Base-by-base conservation (phyloP, 2,329 filamentous ascomycete species). In the Paracoccidioides brasiliensis region DNA sequence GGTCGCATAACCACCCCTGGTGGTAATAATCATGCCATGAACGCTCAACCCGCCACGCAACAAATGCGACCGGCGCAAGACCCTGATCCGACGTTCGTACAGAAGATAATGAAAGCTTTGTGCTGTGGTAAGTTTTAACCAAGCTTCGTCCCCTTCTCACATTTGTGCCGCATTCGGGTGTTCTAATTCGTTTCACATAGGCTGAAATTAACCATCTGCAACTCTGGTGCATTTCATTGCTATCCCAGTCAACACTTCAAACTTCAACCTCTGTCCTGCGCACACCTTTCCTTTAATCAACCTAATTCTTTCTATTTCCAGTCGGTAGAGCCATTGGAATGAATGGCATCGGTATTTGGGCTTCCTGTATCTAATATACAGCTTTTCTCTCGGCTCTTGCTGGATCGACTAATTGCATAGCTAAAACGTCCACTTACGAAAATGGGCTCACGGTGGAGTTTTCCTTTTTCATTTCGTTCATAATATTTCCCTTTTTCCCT, bases 41-140 rank as follows among this genome's bases (percentile, higher is more conserved):
- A 76, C 58, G 76, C 78, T 62, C 79, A 80, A 67, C 74, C n/a
- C n/a, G n/a, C 78, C 61, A 67, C 75, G 69, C 63, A 78, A 77
- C 78, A 79, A 61, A 52, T 53, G 48, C 50, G 42, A 5, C 56
- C 55, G 22, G 76, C 77, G 46, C 72, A 71, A 62, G 85, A 93
- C 69, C 78, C 83, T 62, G 86, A 91, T 69, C 86, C 83, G 48
- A 85, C 84, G 57, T 87, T 89, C 61, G 84, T 90, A 75, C 87
- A 95, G 75, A 96, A 96, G 78, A 78, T 96, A 69, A 86, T 91
- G 81, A 95, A 93, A 78, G 81, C 83, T 58, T 77, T 96, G 57
- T 97, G 91, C 82, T 97, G 91, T 74, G 88, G 88, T 80, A 74
- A 66, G 70, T 72, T 65, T 67, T 58, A 55, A 55, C 58, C 46